Conservation (phyloP, 495 filamentous ascomycete species). For the Neurospora sp. region DNA sequence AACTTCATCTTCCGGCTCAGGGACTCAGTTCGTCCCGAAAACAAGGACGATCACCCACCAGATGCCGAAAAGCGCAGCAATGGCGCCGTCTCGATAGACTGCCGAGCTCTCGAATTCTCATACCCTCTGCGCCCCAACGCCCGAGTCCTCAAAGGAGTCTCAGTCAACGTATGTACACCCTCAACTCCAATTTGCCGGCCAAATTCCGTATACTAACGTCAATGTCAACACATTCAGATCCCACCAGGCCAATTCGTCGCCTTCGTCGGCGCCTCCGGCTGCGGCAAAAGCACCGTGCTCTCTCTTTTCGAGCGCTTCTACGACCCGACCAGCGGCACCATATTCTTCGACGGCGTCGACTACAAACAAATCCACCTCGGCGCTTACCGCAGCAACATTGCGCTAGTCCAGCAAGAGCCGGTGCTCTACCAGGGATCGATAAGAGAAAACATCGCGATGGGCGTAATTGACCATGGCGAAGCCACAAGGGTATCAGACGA, state of each 20-base stretch:
- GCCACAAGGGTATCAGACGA: conserved; percentile 26
- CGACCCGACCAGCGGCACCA: conserved; percentile 41
- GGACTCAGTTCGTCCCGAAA: conserved; percentile 7
- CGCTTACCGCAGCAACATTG: conserved; percentile 36
- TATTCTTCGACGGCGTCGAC: conserved; percentile 37
- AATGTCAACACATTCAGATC: background rate
- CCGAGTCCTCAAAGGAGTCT: conserved; percentile 46
- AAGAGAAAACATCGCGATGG: conserved; percentile 47
- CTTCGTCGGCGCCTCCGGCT: conserved; percentile 44
- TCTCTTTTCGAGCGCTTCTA: conserved; percentile 56
- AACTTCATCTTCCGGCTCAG: conserved; percentile 31
- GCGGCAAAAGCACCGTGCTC: conserved; percentile 41
- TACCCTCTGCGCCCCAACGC: conserved; percentile 39
- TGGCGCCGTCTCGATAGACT: conserved; percentile 38
- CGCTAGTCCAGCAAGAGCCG: conserved; percentile 49
- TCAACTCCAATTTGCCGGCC: background rate
- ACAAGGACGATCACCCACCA: conserved; percentile 10
- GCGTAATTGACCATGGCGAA: conserved; percentile 18
- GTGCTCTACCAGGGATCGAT: conserved; percentile 46
- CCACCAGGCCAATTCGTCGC: conserved; percentile 51
- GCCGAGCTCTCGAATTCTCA: conserved; percentile 42
- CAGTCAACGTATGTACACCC: conserved; percentile 39
- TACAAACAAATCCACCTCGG: conserved; percentile 27
- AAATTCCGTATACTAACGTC: background rate
- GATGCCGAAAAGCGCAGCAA: conserved; percentile 10